phyloP scores from a whole-genome alignment of 495 filamentous ascomycete genomes.

The Aspergillus hancockii region DNA sequence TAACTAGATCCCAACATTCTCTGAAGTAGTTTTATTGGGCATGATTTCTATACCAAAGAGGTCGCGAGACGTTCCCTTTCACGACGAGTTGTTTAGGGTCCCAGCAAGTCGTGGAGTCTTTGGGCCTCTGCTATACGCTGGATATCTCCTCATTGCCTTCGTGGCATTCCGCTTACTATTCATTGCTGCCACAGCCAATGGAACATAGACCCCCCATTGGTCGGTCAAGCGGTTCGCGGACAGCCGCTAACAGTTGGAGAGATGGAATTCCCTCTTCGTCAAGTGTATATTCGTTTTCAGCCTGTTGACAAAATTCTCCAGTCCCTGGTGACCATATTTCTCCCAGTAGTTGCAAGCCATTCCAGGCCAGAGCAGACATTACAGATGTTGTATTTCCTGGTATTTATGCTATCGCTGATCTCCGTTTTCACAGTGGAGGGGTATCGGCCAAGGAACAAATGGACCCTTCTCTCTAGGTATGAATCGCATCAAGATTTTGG shows the following conservation, averaged over 20 bases:
- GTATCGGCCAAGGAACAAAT: background rate
- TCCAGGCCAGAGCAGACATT: background rate
- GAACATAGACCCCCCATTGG: background rate
- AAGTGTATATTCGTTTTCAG: background rate
- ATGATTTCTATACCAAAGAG: constrained; percentile 20
- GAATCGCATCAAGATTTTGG: background rate
- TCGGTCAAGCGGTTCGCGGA: background rate
- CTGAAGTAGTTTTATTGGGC: constrained; percentile 16
- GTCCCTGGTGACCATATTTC: background rate
- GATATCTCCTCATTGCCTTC: background rate
- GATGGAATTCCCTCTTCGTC: background rate
- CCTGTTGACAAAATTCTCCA: background rate
- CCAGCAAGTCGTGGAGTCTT: background rate
- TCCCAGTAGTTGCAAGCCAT: background rate
- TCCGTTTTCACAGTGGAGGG: background rate
- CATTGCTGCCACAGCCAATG: background rate
- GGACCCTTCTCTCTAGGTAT: background rate
- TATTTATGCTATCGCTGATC: background rate
- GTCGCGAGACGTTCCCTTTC: constrained; percentile 10
- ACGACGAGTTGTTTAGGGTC: constrained; percentile 13
- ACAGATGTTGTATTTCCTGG: background rate
- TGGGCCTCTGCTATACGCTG: background rate
- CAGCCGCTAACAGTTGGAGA: background rate
- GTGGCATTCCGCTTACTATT: background rate
- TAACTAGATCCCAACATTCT: constrained; percentile 9